These are phyloP conservation scores for Aspergillus sp. DNA, from an alignment of 2,329 filamentous ascomycete species.

Conservation along the genomic window DNA sequence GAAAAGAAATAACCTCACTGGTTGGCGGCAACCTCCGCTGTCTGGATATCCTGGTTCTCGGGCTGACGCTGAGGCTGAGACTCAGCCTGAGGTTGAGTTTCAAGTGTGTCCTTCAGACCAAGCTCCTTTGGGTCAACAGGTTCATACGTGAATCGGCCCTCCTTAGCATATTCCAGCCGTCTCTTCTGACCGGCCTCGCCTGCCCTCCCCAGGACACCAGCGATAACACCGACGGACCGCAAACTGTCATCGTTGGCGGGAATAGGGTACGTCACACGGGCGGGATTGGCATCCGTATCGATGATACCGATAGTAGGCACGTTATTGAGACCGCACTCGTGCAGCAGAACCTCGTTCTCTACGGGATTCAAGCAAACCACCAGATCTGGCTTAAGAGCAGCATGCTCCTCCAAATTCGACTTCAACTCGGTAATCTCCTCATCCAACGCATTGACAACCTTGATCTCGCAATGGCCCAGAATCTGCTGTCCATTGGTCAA, in stretches of 20 bases:
- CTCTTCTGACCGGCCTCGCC: conserved; percentile 68
- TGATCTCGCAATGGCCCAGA: conserved; percentile 60
- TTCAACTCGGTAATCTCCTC: conserved; percentile 57
- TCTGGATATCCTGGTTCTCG: no score
- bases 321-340: conserved; percentile 81
- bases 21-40: neutral
- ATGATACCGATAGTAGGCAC: conserved; percentile 93
- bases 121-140: conserved; percentile 18
- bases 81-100: neutral
- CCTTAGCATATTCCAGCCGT: conserved; percentile 56
- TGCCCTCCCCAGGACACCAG: conserved; percentile 76
- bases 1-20: neutral
- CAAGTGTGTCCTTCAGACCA: neutral
- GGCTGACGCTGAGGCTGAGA: neutral
- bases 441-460: conserved; percentile 73
- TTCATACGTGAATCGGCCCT: conserved; percentile 56
- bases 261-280: conserved; percentile 93
- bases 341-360: conserved; percentile 84
- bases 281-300: conserved; percentile 87
- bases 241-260: conserved; percentile 96
- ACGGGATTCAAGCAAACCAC: conserved; percentile 88
- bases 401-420: conserved; percentile 54
- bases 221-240: conserved; percentile 72
- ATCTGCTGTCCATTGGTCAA: conserved; percentile 93
- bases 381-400: conserved; percentile 74